Evolutionary conservation across 345 rosid species (phyloP).

Genomic region (Odontarrhena argentea): DNA sequence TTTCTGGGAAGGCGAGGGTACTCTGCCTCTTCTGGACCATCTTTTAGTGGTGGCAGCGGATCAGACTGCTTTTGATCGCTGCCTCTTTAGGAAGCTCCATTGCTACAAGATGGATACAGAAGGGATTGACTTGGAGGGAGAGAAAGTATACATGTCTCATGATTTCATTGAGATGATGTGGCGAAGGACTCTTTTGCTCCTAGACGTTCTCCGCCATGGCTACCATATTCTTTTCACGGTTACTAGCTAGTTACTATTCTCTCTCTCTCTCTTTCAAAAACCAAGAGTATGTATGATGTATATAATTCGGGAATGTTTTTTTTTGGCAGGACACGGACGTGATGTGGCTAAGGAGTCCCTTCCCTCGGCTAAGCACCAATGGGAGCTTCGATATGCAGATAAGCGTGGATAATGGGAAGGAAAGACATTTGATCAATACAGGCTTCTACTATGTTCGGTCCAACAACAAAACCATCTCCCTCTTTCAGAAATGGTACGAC

Average conservation of each 20-base stretch:
- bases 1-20: conserved; percentile 76
- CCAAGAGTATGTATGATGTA: neutral
- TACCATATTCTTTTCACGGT: conserved; percentile 77
- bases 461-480: conserved; percentile 63
- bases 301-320: neutral
- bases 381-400: conserved; percentile 63
- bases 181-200: conserved; percentile 65
- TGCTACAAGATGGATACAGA: conserved; percentile 65
- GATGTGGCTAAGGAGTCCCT: conserved; percentile 77
- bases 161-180: conserved; percentile 89
- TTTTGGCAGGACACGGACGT: conserved; percentile 67
- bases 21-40: conserved; percentile 53
- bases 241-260: conserved; percentile 1
- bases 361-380: conserved; percentile 41
- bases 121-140: conserved; percentile 51
- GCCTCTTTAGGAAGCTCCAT: conserved; percentile 62
- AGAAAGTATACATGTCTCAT: conserved; percentile 66
- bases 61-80: conserved; percentile 63
- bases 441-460: conserved; percentile 74
- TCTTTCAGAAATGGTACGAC: conserved; percentile 66
- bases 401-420: conserved; percentile 54
- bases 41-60: conserved; percentile 68
- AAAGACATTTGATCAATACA: conserved; percentile 53
- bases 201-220: conserved; percentile 65
- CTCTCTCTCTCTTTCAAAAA: neutral